Percentiles rank a stretch among this genome's conserved stretches.
Evolutionary conservation across 768 basidiomycete species (phyloP).

Genomic region (Lanmaoa pseudosensibilis): DNA sequence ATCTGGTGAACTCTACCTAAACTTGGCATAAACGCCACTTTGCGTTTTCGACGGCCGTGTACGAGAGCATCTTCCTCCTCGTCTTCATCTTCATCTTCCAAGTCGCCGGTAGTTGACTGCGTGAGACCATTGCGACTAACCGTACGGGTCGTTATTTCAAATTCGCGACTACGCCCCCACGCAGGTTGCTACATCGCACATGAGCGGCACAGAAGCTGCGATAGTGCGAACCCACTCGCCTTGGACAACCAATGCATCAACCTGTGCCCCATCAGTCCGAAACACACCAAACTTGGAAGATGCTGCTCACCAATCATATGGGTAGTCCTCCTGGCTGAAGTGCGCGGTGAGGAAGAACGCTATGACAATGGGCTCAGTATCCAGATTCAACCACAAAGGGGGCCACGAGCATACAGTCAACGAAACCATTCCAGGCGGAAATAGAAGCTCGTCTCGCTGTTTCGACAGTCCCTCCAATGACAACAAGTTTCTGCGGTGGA

Average conservation of each 20-base stretch:
- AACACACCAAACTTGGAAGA: background rate
- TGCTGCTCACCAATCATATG: slow-evolving; percentile 70
- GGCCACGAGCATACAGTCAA: slow-evolving; percentile 58
- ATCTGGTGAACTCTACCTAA: slow-evolving; percentile 50
- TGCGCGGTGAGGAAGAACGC: slow-evolving; percentile 90
- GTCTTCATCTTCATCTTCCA: slow-evolving; percentile 77
- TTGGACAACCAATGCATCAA: slow-evolving; percentile 89
- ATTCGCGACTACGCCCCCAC: slow-evolving; percentile 85
- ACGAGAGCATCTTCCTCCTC: slow-evolving; percentile 57
- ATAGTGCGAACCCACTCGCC: slow-evolving; percentile 38
- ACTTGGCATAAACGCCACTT: slow-evolving; percentile 85
- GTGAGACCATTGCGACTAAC: slow-evolving; percentile 63
- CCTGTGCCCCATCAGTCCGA: slow-evolving; percentile 41
- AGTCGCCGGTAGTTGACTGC: slow-evolving; percentile 68
- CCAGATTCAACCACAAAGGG: background rate
- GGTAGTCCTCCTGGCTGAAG: slow-evolving; percentile 85
- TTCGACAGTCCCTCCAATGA: slow-evolving; percentile 87
- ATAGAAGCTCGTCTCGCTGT: slow-evolving; percentile 78
- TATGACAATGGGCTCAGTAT: slow-evolving; percentile 28
- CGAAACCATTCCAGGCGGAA: slow-evolving; percentile 87
- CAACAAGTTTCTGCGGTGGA: slow-evolving; percentile 71
- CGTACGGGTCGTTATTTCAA: slow-evolving; percentile 84
- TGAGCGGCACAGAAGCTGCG: slow-evolving; percentile 18
- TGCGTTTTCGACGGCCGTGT: slow-evolving; percentile 71
- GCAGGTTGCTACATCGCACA: slow-evolving; percentile 69